Evolutionary conservation across 345 rosid genomes (phyloP), one percentile per base, ranked within the genome.

Genomic region (Iberis pinnata): DNA sequence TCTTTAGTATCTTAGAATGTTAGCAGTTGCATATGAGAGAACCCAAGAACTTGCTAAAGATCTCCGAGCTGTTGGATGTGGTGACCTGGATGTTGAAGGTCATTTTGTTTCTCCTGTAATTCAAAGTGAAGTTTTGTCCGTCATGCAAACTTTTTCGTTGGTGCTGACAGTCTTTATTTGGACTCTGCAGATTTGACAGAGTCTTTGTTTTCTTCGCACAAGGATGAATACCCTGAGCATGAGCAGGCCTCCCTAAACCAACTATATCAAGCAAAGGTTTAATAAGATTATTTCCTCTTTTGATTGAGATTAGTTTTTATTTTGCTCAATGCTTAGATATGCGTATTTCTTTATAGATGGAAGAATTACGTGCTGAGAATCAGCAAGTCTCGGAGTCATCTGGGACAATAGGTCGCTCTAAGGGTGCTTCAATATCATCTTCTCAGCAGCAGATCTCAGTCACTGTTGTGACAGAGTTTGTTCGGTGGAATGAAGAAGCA

Each of bases 31-130:
- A 42, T 88, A 93, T 66, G 99, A 88, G 86, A 93, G 86, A 78
- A 88, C 99, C 4, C 85, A 82, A 60, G 99, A 88, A 71, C 97
- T 93, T 76, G 87, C 97, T 45, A 83, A 88, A 73, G 95, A 86
- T 61, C 86, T 93, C 55, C 84, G 76, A 61, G 76, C 90, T 39
- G 90, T 88, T 63, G 99, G 99, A 67, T 93, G 99, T 14, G 94
- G 99, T 73, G 97, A 88, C 73, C 80, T 88, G 75, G 95, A 88
- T 76, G 79, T 93, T 74, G 95, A 86, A 72, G 95, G 99, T 88
- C 73, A 72, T 46, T 27, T 39, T 41, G 32, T 37, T 18, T 48
- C 62, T 54, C 59, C 41, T 60, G 56, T 32, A 27, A 32, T 62
- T 68, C 60, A 56, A 36, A 42, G 19, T 29, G 9, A 58, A 53